These are phyloP conservation scores for Candida boidinii DNA, from an alignment of 805 yeast genomes.

Conservation along the genomic window DNA sequence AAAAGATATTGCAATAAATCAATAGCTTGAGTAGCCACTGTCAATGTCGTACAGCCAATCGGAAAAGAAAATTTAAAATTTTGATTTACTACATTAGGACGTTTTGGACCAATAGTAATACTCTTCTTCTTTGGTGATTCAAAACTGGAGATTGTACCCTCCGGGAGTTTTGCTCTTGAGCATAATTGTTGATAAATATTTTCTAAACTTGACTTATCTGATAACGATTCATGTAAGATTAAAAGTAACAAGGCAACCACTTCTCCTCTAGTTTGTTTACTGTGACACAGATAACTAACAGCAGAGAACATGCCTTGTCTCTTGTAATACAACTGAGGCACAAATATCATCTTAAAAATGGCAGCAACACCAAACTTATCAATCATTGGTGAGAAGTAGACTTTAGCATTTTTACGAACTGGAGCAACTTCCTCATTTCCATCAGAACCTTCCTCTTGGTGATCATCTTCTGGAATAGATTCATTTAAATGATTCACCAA, in stretches of 20 bases:
- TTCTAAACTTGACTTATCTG: conserved; percentile 52
- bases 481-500: conserved; percentile 5
- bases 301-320: conserved; percentile 60
- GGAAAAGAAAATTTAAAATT: conserved; percentile 34
- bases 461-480: conserved; percentile 15
- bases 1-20: conserved; percentile 67
- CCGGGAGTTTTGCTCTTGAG: conserved; percentile 30
- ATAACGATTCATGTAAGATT: conserved; percentile 68
- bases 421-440: conserved; percentile 5
- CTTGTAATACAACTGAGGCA: conserved; percentile 58
- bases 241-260: conserved; percentile 59
- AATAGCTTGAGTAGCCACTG: conserved; percentile 68
- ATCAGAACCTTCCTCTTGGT: conserved; percentile 15
- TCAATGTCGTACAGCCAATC: conserved; percentile 53
- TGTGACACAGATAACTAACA: conserved; percentile 58
- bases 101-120: no score
- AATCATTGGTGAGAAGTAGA: conserved; percentile 55
- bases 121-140: no score
- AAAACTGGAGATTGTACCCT: no score
- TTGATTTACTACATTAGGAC: no score
- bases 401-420: conserved; percentile 14
- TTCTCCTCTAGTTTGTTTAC: conserved; percentile 72
- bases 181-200: conserved; percentile 51
- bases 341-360: conserved; percentile 57
- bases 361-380: conserved; percentile 75